These are phyloP conservation scores for Phytophthora parvispora DNA, from an alignment of 352 stramenopile genomes.

Conservation along the genomic window DNA sequence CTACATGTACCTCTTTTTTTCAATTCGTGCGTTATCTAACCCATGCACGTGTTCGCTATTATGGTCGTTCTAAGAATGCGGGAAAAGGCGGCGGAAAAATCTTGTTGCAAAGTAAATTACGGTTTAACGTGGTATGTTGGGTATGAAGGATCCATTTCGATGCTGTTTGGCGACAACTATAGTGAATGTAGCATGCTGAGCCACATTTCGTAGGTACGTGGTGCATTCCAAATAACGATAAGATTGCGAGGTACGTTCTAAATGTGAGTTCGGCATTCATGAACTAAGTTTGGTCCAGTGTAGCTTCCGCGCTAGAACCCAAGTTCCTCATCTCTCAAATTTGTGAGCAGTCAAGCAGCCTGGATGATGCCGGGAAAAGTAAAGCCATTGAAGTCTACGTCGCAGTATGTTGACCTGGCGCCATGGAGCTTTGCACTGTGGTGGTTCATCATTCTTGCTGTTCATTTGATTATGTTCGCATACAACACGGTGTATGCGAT, in stretches of 20 bases:
- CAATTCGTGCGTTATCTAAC: no score
- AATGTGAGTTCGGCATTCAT: not conserved
- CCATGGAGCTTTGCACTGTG: slow-evolving; percentile 3
- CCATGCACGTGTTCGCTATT: no score
- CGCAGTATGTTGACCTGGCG: not conserved
- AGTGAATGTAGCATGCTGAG: no score
- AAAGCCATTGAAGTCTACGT: not conserved
- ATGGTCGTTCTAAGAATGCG: no score
- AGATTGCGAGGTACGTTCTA: not conserved
- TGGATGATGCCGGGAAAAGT: not conserved
- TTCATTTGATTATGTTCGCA: not conserved
- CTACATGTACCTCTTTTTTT: no score
- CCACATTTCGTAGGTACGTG: no score
- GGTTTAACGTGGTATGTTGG: not conserved
- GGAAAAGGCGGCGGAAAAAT: not conserved
- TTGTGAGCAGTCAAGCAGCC: not conserved
- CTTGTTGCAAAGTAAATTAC: not conserved
- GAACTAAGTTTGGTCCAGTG: not conserved
- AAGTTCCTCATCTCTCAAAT: not conserved
- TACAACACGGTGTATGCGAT: slow-evolving; percentile 5
- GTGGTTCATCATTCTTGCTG: not conserved
- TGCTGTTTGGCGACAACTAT: no score
- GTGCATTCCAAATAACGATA: no score
- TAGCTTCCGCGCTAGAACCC: no score
- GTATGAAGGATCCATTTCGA: no score